Base-by-base conservation (phyloP, 768 basidiomycete species). In the Amanita thiersii region DNA sequence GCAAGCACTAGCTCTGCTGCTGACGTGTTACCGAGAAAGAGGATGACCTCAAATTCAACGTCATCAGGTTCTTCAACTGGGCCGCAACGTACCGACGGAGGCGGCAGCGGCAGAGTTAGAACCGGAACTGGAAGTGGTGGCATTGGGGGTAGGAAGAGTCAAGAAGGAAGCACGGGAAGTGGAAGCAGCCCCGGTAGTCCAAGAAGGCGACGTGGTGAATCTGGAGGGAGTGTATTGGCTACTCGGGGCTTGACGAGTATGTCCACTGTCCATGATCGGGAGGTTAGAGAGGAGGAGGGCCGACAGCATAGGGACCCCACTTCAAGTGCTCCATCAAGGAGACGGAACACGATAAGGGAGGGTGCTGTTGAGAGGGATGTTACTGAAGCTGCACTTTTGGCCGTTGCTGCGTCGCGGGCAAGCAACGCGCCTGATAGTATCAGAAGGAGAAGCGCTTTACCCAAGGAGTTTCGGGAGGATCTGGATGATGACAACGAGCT, bases 311-410 rank as follows among this genome's bases (percentile, higher is more conserved):
- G n/a, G n/a, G n/a, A n/a, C n/a, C n/a, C n/a, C n/a, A n/a, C n/a
- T n/a, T n/a, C n/a, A n/a, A n/a, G 8, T 10, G 14, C 18, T n/a
- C 6, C 17, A 10, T 14, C 21, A 8, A 43, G 34, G 14, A 43
- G 41, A 28, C n/a, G 25, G 12, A 43, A 41, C 18, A 24, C 39
- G 18, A n/a, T 31, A 30, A 38, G 45, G 14, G 56, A 59, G 3
- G 49, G 51, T 14, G n/a, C n/a, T n/a, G n/a, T n/a, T n/a, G 44
- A 39, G 5, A 19, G 48, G 42, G 40, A 75, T 50, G 62, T 81
- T 23, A 69, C 72, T 1, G 66, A 69, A 19, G 70, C 77, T 40
- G 80, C 81, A 34, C 56, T 84, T 47, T 77, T 73, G 32, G 74
- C 79, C 24, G 73, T 80, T 30, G 73, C 77, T 3, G 72, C 72